Evolutionary conservation across 345 rosid genomes (phyloP).

Genomic region (Excoecaria agallocha): DNA sequence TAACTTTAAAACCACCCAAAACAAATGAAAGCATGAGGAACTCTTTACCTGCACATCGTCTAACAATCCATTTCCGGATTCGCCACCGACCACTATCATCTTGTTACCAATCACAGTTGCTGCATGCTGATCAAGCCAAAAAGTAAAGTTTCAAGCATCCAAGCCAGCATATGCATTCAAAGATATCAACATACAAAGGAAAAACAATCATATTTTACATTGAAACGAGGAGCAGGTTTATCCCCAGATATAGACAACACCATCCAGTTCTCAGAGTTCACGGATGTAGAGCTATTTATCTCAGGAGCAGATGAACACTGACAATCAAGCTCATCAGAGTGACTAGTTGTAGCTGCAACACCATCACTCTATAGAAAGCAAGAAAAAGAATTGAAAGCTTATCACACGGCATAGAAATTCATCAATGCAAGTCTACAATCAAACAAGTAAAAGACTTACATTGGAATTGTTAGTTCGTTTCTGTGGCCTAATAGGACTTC

Average conservation of each 20-base stretch:
- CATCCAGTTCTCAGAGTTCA: slow-evolving; percentile 83
- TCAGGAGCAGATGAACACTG: slow-evolving; percentile 49
- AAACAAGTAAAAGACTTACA: slow-evolving; percentile 40
- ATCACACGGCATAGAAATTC: slow-evolving; percentile 4
- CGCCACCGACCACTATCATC: slow-evolving; percentile 97
- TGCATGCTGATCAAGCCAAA: slow-evolving; percentile 61
- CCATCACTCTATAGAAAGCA: slow-evolving; percentile 48
- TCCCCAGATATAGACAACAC: slow-evolving; percentile 69
- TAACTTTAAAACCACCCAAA: not conserved
- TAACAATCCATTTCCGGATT: slow-evolving; percentile 71
- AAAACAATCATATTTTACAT: slow-evolving; percentile 38
- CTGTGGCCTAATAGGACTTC: slow-evolving; percentile 70
- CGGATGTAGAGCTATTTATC: slow-evolving; percentile 35
- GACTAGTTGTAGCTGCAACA: slow-evolving; percentile 41
- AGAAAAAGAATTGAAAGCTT: slow-evolving; percentile 9
- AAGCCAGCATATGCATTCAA: not conserved
- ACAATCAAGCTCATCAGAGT: slow-evolving; percentile 51
- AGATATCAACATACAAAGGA: not conserved
- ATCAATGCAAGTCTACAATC: slow-evolving; percentile 1
- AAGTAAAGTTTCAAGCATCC: slow-evolving; percentile 7
- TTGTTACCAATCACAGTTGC: slow-evolving; percentile 86
- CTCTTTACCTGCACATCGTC: slow-evolving; percentile 89
- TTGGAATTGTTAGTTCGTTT: slow-evolving; percentile 49
- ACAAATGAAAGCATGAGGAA: not conserved
- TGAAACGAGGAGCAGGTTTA: slow-evolving; percentile 75